Evolutionary conservation across 495 filamentous ascomycete genomes (phyloP), one percentile per base, ranked within the genome.

Genomic region (Lophiotrema nucula): DNA sequence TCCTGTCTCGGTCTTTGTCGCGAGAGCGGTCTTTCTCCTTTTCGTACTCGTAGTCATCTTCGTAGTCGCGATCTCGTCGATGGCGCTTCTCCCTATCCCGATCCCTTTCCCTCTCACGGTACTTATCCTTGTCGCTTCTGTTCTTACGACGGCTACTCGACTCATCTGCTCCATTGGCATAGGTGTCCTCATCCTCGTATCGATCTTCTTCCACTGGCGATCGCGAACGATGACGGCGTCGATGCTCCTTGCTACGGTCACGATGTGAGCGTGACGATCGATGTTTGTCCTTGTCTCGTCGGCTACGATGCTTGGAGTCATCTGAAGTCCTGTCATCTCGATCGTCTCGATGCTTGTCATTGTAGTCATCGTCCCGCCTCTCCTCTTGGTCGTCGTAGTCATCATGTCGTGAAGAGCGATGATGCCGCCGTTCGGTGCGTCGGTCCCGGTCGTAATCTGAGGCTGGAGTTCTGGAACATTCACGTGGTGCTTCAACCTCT

Each of bases 401-500:
- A 65, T 79, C 65, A 39, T 72, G 67, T 64, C 73, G 74, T 47
- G 77, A 69, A 58, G 74, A 68, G 60, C 76, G 72, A 48, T 70
- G 65, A 41, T 67, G 66, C 5, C 72, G 71, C 49, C 72, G 71
- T 27, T 81, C 79, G 12, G 73, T 73, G 27, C 72, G 66, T 43
- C 71, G 68, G 26, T 83, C 77, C 26, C 65, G 60, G 15, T 76
- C 79, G 24, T 81, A 78, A 23, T 77, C 77, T 25, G 73, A 73
- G 12, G 77, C 73, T 0, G 79, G 73, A 12, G 67, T 63, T 23
- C 77, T 83, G 6, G 73, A 86, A 12, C 78, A 81, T 60, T 83
- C 77, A n/a, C 81, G 82, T 68, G 83, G 77, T 38, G 71, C 73
- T 45, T 78, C 79, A 57, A 74, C 78, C 35, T 71, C 72, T 22